Evolutionary conservation across 208 protist species (phyloP).

Genomic region (Chromosphaera perkinsii): DNA sequence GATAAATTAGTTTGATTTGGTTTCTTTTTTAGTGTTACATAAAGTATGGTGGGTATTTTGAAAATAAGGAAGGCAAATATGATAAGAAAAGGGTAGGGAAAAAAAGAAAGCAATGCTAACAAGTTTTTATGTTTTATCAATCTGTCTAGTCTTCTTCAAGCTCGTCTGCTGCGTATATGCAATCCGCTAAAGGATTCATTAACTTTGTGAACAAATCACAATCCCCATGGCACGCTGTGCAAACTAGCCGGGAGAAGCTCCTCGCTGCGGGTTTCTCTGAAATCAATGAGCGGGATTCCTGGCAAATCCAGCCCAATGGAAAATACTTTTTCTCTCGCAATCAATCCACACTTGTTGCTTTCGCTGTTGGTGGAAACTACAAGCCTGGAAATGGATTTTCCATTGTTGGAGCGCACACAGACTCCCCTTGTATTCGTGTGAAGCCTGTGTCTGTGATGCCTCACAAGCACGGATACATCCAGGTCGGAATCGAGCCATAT

Average conservation of each 20-base stretch:
- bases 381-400: constrained; percentile 68
- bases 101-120: too few species aligned
- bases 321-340: constrained; percentile 94
- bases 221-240: constrained; percentile 47
- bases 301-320: constrained; percentile 28
- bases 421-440: constrained; percentile 76
- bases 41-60: too few species aligned
- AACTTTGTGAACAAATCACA: constrained; percentile 49
- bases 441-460: constrained; percentile 34
- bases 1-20: too few species aligned
- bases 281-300: constrained; percentile 24
- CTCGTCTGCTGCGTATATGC: too few species aligned
- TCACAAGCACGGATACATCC: constrained; percentile 49
- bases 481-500: constrained; percentile 66
- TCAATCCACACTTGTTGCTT: constrained; percentile 85
- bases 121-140: too few species aligned
- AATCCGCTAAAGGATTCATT: constrained; percentile 30
- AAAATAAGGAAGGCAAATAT: too few species aligned
- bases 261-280: constrained; percentile 13
- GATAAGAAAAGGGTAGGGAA: too few species aligned
- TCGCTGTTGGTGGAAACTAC: constrained; percentile 84
- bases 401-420: constrained; percentile 92
- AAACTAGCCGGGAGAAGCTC: not conserved
- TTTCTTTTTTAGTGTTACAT: too few species aligned
- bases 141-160: too few species aligned